phyloP scores from a whole-genome alignment of 345 rosid genomes.

The Citrus unshiu region DNA sequence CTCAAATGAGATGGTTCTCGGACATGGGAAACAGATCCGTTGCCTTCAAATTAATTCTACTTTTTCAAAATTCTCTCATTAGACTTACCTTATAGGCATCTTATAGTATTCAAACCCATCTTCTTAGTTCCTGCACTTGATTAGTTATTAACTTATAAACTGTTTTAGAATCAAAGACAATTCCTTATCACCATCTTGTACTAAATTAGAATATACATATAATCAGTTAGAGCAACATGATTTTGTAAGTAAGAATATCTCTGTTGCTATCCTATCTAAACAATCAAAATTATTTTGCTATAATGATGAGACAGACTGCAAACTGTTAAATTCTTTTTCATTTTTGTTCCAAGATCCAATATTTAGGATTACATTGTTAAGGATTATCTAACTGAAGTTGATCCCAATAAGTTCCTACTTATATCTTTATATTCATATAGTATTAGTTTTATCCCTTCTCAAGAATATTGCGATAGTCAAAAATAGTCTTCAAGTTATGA shows the following conservation, averaged over 20 bases:
- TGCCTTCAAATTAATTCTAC: background rate
- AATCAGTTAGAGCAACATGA: background rate
- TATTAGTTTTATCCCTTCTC: background rate
- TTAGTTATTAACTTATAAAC: no score
- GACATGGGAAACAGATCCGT: background rate
- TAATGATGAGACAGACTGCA: no score
- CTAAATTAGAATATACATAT: background rate
- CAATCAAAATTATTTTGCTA: background rate
- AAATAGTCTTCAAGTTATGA: background rate
- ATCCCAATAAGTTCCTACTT: background rate
- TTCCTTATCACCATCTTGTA: no score
- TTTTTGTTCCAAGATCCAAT: background rate
- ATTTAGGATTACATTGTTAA: background rate
- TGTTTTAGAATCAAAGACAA: no score
- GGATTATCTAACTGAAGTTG: background rate
- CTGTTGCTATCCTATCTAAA: background rate
- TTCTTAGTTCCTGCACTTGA: no score
- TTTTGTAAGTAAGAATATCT: background rate
- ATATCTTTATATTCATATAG: background rate
- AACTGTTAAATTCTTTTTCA: background rate
- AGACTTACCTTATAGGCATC: background rate
- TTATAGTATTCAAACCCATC: no score
- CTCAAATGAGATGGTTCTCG: background rate
- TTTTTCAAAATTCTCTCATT: background rate
- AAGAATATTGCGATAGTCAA: background rate